Evolutionary conservation across 23 red algal species (phyloP).

Genomic region (Gracilariopsis chorda): DNA sequence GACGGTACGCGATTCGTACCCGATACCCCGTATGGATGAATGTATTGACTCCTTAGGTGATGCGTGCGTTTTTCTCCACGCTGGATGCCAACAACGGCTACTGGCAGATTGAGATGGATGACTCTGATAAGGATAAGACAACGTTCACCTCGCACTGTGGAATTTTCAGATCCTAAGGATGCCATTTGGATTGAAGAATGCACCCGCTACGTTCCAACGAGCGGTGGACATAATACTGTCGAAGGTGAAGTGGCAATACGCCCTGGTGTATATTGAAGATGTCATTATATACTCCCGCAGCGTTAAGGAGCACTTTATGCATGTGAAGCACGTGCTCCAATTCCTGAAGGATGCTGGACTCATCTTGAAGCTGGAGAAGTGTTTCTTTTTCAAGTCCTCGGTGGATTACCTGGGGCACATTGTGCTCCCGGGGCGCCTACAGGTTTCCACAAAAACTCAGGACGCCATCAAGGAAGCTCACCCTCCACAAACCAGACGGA

Average conservation of each 20-base stretch:
- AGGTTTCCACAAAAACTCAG: too few species aligned
- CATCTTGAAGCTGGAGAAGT: conserved; percentile 11
- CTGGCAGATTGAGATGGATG: not conserved
- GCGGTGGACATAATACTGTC: conserved; percentile 5
- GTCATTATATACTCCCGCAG: conserved; percentile 5
- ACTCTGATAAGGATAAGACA: not conserved
- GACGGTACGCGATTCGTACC: too few species aligned
- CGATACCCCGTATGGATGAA: not conserved
- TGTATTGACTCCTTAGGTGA: conserved; percentile 4
- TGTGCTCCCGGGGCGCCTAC: too few species aligned
- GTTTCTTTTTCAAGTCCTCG: not conserved
- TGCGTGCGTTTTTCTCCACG: not conserved
- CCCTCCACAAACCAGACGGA: too few species aligned
- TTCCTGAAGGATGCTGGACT: not conserved
- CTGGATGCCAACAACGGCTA: not conserved
- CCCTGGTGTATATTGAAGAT: conserved; percentile 28
- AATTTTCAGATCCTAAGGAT: not conserved
- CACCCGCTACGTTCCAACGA: not conserved
- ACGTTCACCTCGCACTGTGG: not conserved
- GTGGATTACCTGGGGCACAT: too few species aligned
- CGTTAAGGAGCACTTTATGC: not conserved
- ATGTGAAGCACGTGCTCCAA: not conserved
- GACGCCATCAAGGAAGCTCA: too few species aligned
- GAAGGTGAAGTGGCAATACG: not conserved
- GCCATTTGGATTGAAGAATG: not conserved